These are phyloP conservation scores for Pichia sp. DNA, from an alignment of 1,139 yeast genomes.

Conservation along the genomic window DNA sequence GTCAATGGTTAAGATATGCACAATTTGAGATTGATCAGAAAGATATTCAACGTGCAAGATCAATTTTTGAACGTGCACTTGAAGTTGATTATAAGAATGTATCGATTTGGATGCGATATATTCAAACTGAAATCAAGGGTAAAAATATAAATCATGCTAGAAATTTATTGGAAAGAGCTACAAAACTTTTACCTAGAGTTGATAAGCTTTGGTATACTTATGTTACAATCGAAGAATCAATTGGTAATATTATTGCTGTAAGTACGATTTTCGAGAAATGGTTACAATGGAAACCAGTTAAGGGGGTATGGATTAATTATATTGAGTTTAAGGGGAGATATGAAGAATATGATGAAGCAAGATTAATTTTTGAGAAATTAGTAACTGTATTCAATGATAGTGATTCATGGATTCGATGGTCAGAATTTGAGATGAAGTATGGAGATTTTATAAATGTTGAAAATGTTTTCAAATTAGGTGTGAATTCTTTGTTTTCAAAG, in stretches of 20 bases:
- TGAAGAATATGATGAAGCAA: constrained; percentile 49
- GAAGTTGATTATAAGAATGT: constrained; percentile 67
- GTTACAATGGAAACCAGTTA: constrained; percentile 67
- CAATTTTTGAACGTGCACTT: constrained; percentile 82
- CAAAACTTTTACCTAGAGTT: constrained; percentile 63
- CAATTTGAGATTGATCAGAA: constrained; percentile 77
- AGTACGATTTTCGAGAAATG: constrained; percentile 69
- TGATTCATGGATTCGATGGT: constrained; percentile 62
- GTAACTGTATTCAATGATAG: constrained; percentile 46
- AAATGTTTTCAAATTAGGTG: constrained; percentile 59
- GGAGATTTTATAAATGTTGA: constrained; percentile 46
- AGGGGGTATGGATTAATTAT: constrained; percentile 68
- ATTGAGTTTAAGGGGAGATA: constrained; percentile 65
- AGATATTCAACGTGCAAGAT: constrained; percentile 68
- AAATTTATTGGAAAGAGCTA: constrained; percentile 74
- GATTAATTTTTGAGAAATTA: constrained; percentile 52
- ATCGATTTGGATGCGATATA: constrained; percentile 81
- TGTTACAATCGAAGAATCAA: constrained; percentile 73
- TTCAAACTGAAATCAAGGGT: constrained; percentile 66
- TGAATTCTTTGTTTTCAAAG: constrained; percentile 42
- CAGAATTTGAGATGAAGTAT: constrained; percentile 48
- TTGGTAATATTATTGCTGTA: constrained; percentile 57
- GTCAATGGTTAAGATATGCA: constrained; percentile 93
- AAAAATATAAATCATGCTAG: constrained; percentile 84
- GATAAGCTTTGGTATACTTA: constrained; percentile 85